A percentile compares a stretch with the other conserved stretches of the same genome.
These are phyloP conservation scores for Citrullus colocynthis DNA, from an alignment of 306 rosid genomes.

Conservation along the genomic window DNA sequence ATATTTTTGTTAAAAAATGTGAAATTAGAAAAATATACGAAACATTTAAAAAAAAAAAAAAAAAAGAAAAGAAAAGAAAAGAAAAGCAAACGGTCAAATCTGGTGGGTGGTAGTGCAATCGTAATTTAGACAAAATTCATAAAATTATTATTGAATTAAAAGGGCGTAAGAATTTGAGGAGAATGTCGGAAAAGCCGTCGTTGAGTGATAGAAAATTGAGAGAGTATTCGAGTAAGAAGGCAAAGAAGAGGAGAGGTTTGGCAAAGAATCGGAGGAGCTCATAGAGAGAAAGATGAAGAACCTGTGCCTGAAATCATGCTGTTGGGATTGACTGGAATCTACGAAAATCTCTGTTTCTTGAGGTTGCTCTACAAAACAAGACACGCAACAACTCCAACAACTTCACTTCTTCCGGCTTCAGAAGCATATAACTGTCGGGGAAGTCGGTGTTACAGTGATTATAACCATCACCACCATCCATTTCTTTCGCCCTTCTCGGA, in stretches of 20 bases:
- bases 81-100: too few species aligned
- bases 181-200: constrained; percentile 37
- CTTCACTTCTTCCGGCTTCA: constrained; percentile 37
- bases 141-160: too few species aligned
- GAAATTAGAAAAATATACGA: too few species aligned
- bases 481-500: too few species aligned
- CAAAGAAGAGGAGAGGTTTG: constrained; percentile 19
- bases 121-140: too few species aligned
- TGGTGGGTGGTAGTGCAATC: too few species aligned
- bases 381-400: constrained; percentile 22
- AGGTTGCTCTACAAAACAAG: constrained; percentile 26
- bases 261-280: constrained; percentile 8
- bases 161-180: constrained; percentile 17
- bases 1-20: too few species aligned
- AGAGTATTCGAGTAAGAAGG: constrained; percentile 23
- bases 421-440: constrained; percentile 14
- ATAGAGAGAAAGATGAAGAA: constrained; percentile 53
- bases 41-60: too few species aligned
- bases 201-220: constrained; percentile 41
- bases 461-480: too few species aligned
- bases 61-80: too few species aligned
- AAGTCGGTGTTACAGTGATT: constrained; percentile 4
- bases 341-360: constrained; percentile 32
- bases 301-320: constrained; percentile 24
- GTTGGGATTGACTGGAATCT: constrained; percentile 11